A percentile compares a stretch with the other conserved stretches of the same genome.
These are phyloP conservation scores for Melocanna baccifera DNA, from an alignment of 176 grass and related monocot genomes.

Conservation along the genomic window DNA sequence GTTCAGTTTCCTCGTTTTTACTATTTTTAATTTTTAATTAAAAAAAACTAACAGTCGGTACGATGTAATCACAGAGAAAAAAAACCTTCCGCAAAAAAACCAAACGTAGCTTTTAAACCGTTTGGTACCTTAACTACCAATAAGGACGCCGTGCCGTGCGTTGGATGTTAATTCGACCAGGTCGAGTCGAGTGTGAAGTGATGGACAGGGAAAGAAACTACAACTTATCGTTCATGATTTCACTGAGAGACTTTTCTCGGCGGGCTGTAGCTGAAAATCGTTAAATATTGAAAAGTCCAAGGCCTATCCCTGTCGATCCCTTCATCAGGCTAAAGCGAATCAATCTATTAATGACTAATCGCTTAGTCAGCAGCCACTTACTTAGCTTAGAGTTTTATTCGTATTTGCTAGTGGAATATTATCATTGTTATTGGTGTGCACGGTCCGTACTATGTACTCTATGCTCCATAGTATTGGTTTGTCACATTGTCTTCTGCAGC, in stretches of 20 bases:
- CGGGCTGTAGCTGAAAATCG: neutral
- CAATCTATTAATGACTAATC: slow-evolving; percentile 12
- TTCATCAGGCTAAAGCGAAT: neutral
- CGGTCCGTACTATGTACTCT: neutral
- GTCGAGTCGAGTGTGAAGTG: neutral
- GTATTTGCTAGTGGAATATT: slow-evolving; percentile 18
- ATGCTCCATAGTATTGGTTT: neutral
- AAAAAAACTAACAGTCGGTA: too few species aligned
- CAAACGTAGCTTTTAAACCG: too few species aligned
- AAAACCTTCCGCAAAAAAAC: too few species aligned
- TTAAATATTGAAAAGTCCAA: neutral
- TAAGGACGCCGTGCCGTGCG: neutral
- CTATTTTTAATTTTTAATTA: too few species aligned
- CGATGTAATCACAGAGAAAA: too few species aligned
- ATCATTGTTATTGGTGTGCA: slow-evolving; percentile 9
- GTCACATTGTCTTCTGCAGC: slow-evolving; percentile 8
- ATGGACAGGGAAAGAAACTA: neutral
- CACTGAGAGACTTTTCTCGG: neutral
- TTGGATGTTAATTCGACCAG: neutral
- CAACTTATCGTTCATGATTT: neutral
- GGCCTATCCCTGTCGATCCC: slow-evolving; percentile 10
- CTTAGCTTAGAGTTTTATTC: slow-evolving; percentile 15
- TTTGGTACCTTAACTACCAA: neutral
- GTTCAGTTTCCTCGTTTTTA: too few species aligned
- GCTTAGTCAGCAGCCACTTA: neutral